Evolutionary conservation across 208 protist species (phyloP), one percentile per base, ranked within the genome.

Genomic region (Crithidia brevicula): DNA sequence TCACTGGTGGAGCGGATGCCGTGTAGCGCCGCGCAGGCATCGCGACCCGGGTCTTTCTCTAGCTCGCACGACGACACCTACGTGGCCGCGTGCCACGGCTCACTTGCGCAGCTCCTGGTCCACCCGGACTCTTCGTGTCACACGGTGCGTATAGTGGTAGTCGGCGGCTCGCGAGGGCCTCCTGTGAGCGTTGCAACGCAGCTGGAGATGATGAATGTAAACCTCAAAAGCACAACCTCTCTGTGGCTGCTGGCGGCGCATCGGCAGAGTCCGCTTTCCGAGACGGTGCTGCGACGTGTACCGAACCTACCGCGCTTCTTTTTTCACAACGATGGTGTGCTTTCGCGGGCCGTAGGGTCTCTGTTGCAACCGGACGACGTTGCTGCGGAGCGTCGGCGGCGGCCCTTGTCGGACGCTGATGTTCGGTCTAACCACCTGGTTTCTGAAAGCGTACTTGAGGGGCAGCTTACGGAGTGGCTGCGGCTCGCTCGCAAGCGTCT

Each of bases 381-480:
- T 9, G 31, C 23, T 15, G 7, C 25, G 33, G 11, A 33, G 38
- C 40, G 5, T 10, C 64, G 6, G 20, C 33, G 31, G 23, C 31
- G 65, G 9, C 27, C 47, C 9, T 9, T 52, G 3, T 66, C 65
- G 36, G 72, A 53, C 1, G 64, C 53, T 1, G 46, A 72, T 13
- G 54, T 28, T 33, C 50, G 70, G 23, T 47, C 70, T 4, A 42
- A 72, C 23, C 63, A 67, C 20, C 40, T 76, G 10, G 47, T 80
- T 11, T 75, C 65, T 33, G 57, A 74, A 25, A 67, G 71, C 42
- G 65, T 77, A 27, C 36, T 86, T 40, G 81, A 89, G 25, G 65
- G 83, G 52, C 86, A 88, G 67, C 64, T 92, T 46, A 64, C 63
- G 23, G 73, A 81, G 56, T 92, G 86, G 86, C 68, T 71, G 40